Base-by-base conservation (phyloP, 2,329 filamentous ascomycete genomes). In the Sporothrix brunneoviolacea region DNA sequence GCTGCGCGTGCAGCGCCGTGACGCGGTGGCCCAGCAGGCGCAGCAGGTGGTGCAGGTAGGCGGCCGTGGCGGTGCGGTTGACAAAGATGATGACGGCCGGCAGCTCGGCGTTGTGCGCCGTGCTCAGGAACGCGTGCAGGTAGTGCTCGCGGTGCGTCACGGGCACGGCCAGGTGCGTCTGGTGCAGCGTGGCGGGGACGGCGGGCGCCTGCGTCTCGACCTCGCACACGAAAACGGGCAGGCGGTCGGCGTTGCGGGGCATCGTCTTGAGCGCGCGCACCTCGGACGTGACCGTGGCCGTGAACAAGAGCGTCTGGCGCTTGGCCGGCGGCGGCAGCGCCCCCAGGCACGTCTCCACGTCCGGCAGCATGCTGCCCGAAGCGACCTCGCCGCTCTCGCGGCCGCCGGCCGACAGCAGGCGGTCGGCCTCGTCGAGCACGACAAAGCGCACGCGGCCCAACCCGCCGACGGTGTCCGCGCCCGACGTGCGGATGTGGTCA, bases 111-210 rank as follows among this genome's bases (percentile, higher is more conserved):
- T 96, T 96, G 55, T 68, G 73, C 27, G 86, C 82, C 0, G 91
- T 97, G 19, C 83, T 78, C 13, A 98, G 80, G 33, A 98, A 84
- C 47, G 88, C 81, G 65, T 98, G 93, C 12, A 98, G 78, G 67
- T 95, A 98, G 65, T 93, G 89, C 68, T 97, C 91, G 60, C 91
- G 88, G 69, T 96, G 90, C 1, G 90, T 93, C 58, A 95, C 84
- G 15, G 90, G 90, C 15, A 94, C 83, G 64, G 94, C 84, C 37
- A 97, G 74, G 67, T 95, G 93, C 64, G 80, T 86, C 69, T 97
- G 91, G 50, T 78, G 77, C 4, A 98, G 77, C 1, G 86, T 91
- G 1, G 83, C 71, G 2, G 93, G 93, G 35, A 96, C 83, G 19
- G 88, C 86, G 24, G 91, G 75, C 55, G 72, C 75, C 66, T 79